These are phyloP conservation scores for Debaryomycetaceae sp. DNA, from an alignment of 1,139 yeast genomes.

Conservation along the genomic window DNA sequence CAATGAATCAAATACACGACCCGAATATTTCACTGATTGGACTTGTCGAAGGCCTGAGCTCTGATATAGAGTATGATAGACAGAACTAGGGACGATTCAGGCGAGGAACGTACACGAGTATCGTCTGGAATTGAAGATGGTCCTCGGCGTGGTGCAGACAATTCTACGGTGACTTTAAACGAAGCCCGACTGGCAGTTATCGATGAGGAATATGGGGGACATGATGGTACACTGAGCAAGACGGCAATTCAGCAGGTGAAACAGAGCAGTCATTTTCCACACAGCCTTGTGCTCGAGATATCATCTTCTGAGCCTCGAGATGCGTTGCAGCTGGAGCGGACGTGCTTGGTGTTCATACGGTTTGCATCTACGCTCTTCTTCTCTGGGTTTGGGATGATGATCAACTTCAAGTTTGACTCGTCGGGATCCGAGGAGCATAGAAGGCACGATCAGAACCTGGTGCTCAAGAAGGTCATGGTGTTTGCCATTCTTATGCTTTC, in stretches of 20 bases:
- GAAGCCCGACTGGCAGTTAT: too few species aligned
- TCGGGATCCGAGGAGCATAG: constrained; percentile 11
- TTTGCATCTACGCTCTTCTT: constrained; percentile 49
- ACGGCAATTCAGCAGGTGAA: not conserved
- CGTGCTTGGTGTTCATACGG: constrained; percentile 51
- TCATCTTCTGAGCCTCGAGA: constrained; percentile 58
- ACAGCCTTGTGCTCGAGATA: constrained; percentile 34
- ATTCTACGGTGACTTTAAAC: too few species aligned
- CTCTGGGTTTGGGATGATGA: constrained; percentile 48
- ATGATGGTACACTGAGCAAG: not conserved
- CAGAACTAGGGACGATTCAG: not conserved
- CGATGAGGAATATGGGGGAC: not conserved
- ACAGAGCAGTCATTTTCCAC: constrained; percentile 11
- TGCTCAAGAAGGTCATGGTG: constrained; percentile 33
- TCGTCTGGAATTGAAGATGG: too few species aligned
- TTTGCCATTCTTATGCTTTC: constrained; percentile 39
- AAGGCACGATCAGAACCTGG: constrained; percentile 8
- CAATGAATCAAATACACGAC: not conserved
- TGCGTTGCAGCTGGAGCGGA: constrained; percentile 58
- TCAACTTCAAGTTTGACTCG: constrained; percentile 48
- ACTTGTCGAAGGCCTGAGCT: not conserved
- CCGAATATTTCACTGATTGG: not conserved
- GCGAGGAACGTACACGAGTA: not conserved
- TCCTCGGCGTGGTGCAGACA: too few species aligned
- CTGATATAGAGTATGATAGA: not conserved